Conservation (phyloP, 2,329 filamentous ascomycete genomes). For the Teratosphaeriaceae sp. region DNA sequence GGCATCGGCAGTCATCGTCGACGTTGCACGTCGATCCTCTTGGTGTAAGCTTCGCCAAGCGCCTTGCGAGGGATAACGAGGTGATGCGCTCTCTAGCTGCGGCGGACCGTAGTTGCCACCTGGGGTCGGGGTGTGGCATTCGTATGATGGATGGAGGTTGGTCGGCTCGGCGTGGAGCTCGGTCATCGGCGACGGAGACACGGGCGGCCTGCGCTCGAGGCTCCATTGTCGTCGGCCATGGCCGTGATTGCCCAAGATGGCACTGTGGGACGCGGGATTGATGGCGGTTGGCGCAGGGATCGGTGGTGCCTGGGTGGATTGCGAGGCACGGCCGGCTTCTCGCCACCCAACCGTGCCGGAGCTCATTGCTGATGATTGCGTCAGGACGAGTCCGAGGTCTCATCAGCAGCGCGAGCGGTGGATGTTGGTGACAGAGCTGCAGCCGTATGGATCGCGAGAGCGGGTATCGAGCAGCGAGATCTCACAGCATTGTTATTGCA, state of each 20-base stretch:
- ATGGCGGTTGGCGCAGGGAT: constrained; percentile 14
- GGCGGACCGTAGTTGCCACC: constrained; percentile 13
- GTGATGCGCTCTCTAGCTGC: constrained; percentile 12
- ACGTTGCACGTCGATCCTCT: constrained; percentile 11
- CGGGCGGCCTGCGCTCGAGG: constrained; percentile 3
- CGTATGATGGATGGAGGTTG: constrained; percentile 7
- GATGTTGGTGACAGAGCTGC: not conserved
- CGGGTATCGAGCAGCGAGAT: not conserved
- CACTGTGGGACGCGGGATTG: constrained; percentile 11
- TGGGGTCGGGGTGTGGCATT: constrained; percentile 13
- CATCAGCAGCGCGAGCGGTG: not conserved
- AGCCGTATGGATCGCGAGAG: not conserved
- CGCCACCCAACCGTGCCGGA: constrained; percentile 2
- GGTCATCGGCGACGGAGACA: not conserved
- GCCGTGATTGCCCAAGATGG: constrained; percentile 8
- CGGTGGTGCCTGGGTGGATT: constrained; percentile 11
- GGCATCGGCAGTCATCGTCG: constrained; percentile 2
- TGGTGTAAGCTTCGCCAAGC: constrained; percentile 19
- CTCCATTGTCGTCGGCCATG: constrained; percentile 2
- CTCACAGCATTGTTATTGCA: not conserved
- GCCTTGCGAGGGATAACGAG: constrained; percentile 11
- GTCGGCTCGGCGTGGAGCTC: constrained; percentile 10
- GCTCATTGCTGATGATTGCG: not conserved
- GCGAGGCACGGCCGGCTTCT: not conserved
- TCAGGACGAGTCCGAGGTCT: not conserved